Evolutionary conservation across 306 rosid genomes (phyloP).

Genomic region (Pyrus betulifolia): DNA sequence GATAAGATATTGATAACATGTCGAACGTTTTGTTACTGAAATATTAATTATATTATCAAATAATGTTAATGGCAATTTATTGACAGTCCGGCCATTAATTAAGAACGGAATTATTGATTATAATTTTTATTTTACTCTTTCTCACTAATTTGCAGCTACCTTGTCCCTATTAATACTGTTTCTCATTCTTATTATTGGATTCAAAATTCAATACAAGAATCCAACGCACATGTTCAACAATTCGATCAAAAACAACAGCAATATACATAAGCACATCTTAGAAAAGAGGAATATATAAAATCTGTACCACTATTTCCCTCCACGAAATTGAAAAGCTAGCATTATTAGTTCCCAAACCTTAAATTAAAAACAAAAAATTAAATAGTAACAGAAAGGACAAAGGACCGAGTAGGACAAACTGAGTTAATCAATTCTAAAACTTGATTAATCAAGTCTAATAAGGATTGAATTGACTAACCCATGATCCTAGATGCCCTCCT

Average conservation of each 20-base stretch:
- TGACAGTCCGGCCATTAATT: neutral
- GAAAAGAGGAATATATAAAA: neutral
- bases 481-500: slow-evolving; percentile 4
- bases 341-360: neutral
- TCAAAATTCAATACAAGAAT: neutral
- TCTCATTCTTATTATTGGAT: too few relatives aligned
- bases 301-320: neutral
- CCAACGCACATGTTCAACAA: neutral
- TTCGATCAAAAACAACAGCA: neutral
- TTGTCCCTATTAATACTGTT: neutral
- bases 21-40: too few relatives aligned
- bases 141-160: neutral
- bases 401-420: slow-evolving; percentile 11
- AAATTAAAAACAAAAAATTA: neutral
- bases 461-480: neutral
- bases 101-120: neutral
- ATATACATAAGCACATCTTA: neutral
- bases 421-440: neutral
- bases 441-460: neutral
- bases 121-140: too few relatives aligned
- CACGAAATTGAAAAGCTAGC: neutral
- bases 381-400: neutral
- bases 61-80: too few relatives aligned
- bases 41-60: neutral
- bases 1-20: neutral